phyloP scores from a whole-genome alignment of 1,284 basidiomycete genomes.

The Neotropicomus parvogracilis region DNA sequence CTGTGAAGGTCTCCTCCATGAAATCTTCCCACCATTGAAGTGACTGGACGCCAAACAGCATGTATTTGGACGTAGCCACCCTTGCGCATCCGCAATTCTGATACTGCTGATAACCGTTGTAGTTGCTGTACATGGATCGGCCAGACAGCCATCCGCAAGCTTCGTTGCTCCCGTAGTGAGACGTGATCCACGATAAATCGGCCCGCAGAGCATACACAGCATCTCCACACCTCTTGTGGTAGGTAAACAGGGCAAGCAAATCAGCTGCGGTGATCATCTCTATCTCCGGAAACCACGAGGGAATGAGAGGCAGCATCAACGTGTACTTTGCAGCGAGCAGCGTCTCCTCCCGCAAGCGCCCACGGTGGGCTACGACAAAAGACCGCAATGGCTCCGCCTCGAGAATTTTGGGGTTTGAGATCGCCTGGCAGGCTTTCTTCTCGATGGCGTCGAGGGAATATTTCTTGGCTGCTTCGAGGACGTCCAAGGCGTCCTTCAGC shows the following conservation, averaged over 20 bases:
- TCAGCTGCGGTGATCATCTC: slow-evolving; percentile 18
- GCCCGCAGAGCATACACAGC: slow-evolving; percentile 10
- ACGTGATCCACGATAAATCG: slow-evolving; percentile 15
- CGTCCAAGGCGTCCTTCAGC: slow-evolving; percentile 14
- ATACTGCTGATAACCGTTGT: too few relatives aligned
- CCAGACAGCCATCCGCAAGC: slow-evolving; percentile 14
- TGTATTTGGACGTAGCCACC: neutral
- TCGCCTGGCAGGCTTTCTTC: slow-evolving; percentile 13
- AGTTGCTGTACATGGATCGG: rapidly evolving
- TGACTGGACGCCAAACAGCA: neutral
- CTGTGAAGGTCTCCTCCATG: slow-evolving; percentile 4
- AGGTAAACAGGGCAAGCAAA: slow-evolving; percentile 17
- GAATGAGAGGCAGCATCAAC: slow-evolving; percentile 17
- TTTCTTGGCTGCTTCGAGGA: slow-evolving; percentile 20
- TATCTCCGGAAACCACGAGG: slow-evolving; percentile 17
- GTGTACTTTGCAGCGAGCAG: slow-evolving; percentile 18
- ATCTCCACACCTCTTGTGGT: slow-evolving; percentile 17
- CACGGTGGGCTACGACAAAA: slow-evolving; percentile 16
- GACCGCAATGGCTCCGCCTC: slow-evolving; percentile 11
- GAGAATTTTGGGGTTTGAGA: slow-evolving; percentile 16
- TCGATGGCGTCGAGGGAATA: slow-evolving; percentile 21
- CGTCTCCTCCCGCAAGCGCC: slow-evolving; percentile 12
- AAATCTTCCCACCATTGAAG: slow-evolving; percentile 19
- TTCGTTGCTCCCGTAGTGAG: slow-evolving; percentile 1
- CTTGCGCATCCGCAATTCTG: slow-evolving; percentile 5